Evolutionary conservation across 495 filamentous ascomycete species (phyloP), one percentile per base, ranked within the genome.

Genomic region (Hypoxylon intermedium): DNA sequence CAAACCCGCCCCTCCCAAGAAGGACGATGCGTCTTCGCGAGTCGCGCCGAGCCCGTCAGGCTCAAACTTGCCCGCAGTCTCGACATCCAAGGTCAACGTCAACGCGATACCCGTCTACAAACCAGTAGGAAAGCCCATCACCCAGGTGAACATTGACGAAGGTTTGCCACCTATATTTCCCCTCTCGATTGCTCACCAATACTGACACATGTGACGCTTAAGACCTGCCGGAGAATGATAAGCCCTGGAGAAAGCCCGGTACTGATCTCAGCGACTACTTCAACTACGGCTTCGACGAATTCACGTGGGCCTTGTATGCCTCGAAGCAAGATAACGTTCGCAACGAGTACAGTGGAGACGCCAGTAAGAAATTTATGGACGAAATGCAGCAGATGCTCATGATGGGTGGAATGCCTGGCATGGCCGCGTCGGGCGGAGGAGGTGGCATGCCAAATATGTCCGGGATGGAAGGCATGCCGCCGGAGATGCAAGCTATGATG

Each of bases 201-300:
- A 42, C 64, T 74, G 34, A 71, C 58, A 3, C 11, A n/a, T 5
- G 26, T 13, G 26, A 2, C 19, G 5, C 12, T 24, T 65, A 30
- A 79, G 92, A 96, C 73, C 86, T 96, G 30, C 82, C 88, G 6
- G 86, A 89, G 34, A 87, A 90, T 63, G 89, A 92, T 64, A 97
- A 97, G 75, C 94, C 93, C 26, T 98, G 94, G 94, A 87, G 94
- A 21, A 87, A 92, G 55, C 94, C 94, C 6, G 94, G 94, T n/a
- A 89, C 93, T 38, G 94, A 98, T 72, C 83, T 96, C 36, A 92
- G 88, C 20, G 94, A 98, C 73, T 98, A 94, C 74, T 98, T 98
- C 83, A 98, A 98, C 77, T 98, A 98, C 77, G 95, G 95, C 30
- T 98, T 98, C 60, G 94, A 98, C 76, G 94, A 98, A 74, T 98